phyloP scores from a whole-genome alignment of 805 yeast genomes.

The Komagataella phaffii region DNA sequence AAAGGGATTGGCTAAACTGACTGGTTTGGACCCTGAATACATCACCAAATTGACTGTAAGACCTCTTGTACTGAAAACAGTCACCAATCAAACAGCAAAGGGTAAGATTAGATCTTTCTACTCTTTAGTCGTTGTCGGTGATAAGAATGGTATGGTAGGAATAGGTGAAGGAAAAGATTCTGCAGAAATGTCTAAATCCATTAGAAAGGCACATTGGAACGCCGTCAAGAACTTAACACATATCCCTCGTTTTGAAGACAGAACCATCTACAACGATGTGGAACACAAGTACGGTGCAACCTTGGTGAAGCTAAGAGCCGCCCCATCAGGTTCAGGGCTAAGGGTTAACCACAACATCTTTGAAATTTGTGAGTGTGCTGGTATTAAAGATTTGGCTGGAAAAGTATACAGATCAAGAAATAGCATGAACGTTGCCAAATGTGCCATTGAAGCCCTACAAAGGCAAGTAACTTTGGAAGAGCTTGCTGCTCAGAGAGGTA shows the following conservation, averaged over 20 bases:
- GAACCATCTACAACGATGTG: conserved; percentile 81
- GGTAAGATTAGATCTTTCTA: conserved; percentile 80
- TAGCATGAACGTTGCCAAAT: conserved; percentile 88
- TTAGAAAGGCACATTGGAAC: conserved; percentile 80
- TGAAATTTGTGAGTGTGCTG: conserved; percentile 86
- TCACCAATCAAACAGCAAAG: conserved; percentile 82
- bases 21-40: conserved; percentile 53
- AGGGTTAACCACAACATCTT: conserved; percentile 83
- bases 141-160: conserved; percentile 86
- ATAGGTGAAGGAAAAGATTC: conserved; percentile 90
- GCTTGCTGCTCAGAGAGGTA: conserved; percentile 84
- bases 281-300: conserved; percentile 82
- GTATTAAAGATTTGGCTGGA: conserved; percentile 86
- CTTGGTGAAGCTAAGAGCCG: conserved; percentile 65
- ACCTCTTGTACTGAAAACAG: conserved; percentile 64
- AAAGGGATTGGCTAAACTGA: conserved; percentile 41
- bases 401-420: conserved; percentile 89
- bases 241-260: conserved; percentile 78
- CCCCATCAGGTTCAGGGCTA: conserved; percentile 89
- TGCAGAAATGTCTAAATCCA: conserved; percentile 61
- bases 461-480: conserved; percentile 77
- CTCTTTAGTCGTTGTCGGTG: conserved; percentile 83
- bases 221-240: conserved; percentile 77
- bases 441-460: conserved; percentile 69
- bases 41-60: conserved; percentile 48